Evolutionary conservation across 179 eudicot species (phyloP).

Genomic region (Pouteria campechiana): DNA sequence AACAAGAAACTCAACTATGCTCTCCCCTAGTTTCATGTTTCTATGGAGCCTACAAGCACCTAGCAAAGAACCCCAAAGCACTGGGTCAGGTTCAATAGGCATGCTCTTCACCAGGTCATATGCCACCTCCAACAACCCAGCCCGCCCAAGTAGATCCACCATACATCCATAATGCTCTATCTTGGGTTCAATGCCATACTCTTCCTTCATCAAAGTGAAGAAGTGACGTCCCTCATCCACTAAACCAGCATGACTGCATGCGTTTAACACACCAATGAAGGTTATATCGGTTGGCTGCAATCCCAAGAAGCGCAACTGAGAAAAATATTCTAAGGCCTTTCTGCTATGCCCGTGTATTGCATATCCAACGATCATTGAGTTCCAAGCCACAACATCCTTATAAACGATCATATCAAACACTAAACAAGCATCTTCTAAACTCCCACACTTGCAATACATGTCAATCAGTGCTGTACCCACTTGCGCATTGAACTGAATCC

Average conservation of each 20-base stretch:
- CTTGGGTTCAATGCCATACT: conserved; percentile 31
- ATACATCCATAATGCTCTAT: conserved; percentile 70
- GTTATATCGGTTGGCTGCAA: conserved; percentile 45
- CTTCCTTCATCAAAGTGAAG: conserved; percentile 33
- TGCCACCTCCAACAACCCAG: conserved; percentile 42
- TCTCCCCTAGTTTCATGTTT: conserved; percentile 36
- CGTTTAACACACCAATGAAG: conserved; percentile 48
- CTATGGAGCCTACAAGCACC: conserved; percentile 50
- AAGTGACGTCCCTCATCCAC: conserved; percentile 40
- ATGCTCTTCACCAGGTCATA: conserved; percentile 30
- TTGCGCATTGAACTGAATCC: conserved; percentile 28
- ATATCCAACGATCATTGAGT: conserved; percentile 58
- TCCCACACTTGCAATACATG: conserved; percentile 78
- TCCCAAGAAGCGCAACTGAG: conserved; percentile 26
- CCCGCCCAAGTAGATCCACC: conserved; percentile 59
- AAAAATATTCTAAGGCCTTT: conserved; percentile 35
- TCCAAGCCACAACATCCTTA: conserved; percentile 65
- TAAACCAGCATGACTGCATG: conserved; percentile 67
- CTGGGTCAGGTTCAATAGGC: conserved; percentile 31
- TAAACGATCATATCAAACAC: conserved; percentile 26
- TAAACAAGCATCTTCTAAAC: conserved; percentile 38
- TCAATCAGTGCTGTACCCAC: conserved; percentile 50
- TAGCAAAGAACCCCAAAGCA: conserved; percentile 48
- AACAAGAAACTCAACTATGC: conserved; percentile 36
- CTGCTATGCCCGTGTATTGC: conserved; percentile 56